Conservation (phyloP, 129 eudicot genomes). For the Erigeron canadensis region DNA sequence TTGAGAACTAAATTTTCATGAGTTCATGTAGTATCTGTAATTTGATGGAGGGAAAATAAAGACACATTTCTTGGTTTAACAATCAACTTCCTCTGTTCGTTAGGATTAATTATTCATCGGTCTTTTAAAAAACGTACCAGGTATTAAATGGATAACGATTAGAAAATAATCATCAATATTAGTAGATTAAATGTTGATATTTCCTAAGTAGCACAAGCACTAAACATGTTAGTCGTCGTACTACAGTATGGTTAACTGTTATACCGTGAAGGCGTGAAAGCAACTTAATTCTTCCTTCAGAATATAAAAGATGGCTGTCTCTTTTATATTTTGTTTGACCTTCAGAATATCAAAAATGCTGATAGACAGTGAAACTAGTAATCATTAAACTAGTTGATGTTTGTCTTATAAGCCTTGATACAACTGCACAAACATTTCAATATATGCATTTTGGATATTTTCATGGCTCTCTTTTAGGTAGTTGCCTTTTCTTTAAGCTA, state of each 20-base stretch:
- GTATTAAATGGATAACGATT: neutral
- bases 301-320: neutral
- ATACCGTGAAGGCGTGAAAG: neutral
- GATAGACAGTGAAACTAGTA: neutral
- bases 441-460: neutral
- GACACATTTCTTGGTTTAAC: neutral
- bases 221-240: neutral
- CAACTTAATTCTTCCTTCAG: neutral
- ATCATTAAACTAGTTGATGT: neutral
- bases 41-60: neutral
- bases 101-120: neutral
- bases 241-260: neutral
- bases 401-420: constrained; percentile 5
- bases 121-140: neutral
- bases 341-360: neutral
- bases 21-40: neutral
- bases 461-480: neutral
- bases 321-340: neutral
- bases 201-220: neutral
- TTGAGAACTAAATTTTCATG: neutral
- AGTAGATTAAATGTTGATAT: neutral
- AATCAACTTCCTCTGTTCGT: neutral
- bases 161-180: neutral
- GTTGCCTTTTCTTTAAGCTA: neutral
- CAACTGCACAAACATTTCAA: neutral